Evolutionary conservation across 257 asterid genomes (phyloP), one percentile per base, ranked within the genome.

Genomic region (Cynanchum wilfordii): DNA sequence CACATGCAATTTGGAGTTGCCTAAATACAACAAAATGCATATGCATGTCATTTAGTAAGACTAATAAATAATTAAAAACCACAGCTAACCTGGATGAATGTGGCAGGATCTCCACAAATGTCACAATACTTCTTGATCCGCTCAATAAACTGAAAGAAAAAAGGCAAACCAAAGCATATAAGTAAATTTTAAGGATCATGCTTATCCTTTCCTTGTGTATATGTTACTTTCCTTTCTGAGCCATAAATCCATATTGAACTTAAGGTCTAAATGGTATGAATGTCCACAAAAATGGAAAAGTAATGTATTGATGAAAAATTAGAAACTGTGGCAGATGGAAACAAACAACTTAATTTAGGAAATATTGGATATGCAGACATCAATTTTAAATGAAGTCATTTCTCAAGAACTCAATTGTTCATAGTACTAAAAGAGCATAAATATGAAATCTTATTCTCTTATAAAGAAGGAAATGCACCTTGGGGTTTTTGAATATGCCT

Each of bases 51-150:
- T 20, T 16, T 16, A 30, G 11, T 42, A 17, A 25, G 29, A 20
- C 27, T 10, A 15, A 64, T 30, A 69, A 75, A 63, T 11, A 42
- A 50, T 29, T 52, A 1, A 69, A 73, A 69, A 73, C 45, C 17
- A 64, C 22, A 13, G 70, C 78, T 44, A 45, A 89, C 97, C 91
- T 92, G 98, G 69, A 90, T 88, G 82, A 92, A 92, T 22, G 96
- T 90, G 7, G 98, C 98, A 24, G 98, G 89, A 70, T 89, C 96
- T 77, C 96, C 96, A 78, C 85, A 81, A 60, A 89, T 89, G 83
- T 92, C 94, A 13, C 92, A 86, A 29, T 90, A 92, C 80, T 88
- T 90, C 85, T 87, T 87, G 45, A 92, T 83, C 47, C 91, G 93
- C 79, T 87, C 90, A 10, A 88, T 85, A 77, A 92, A 88, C 98